phyloP scores from a whole-genome alignment of 768 basidiomycete species.

The Mycena venus region DNA sequence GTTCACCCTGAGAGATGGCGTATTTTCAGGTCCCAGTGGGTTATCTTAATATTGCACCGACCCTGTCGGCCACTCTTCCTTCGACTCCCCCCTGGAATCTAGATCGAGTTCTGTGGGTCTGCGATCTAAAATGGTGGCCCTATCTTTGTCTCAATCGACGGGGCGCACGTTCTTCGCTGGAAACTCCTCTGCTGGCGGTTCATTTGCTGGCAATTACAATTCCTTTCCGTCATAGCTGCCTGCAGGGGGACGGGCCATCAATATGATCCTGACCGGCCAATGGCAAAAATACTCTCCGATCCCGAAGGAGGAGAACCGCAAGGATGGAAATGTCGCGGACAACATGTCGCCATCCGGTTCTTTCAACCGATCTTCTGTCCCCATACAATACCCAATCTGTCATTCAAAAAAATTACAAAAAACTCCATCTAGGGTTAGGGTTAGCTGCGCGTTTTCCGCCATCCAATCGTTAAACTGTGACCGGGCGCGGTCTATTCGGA shows the following conservation, averaged over 20 bases:
- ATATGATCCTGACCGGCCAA: conserved; percentile 2
- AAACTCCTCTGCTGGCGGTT: no score
- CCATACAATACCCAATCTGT: no score
- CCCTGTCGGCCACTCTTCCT: no score
- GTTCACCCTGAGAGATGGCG: no score
- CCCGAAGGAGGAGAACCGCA: background rate
- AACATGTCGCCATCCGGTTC: no score
- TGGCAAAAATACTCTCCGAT: conserved; percentile 16
- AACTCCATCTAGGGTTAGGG: background rate
- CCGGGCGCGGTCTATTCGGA: background rate
- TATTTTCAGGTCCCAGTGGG: no score
- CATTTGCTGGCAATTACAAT: background rate
- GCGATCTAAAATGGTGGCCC: background rate
- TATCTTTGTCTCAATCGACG: background rate
- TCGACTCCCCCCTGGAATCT: no score
- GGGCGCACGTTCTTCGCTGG: background rate
- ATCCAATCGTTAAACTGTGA: background rate
- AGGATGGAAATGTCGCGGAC: background rate
- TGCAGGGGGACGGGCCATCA: background rate
- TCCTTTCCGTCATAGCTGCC: background rate
- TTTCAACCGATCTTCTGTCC: no score
- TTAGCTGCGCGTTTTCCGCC: background rate
- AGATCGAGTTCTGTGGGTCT: no score
- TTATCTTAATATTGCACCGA: no score
- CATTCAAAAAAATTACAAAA: no score